phyloP scores from a whole-genome alignment of 2,329 filamentous ascomycete genomes.

The Akanthomyces lecanii region DNA sequence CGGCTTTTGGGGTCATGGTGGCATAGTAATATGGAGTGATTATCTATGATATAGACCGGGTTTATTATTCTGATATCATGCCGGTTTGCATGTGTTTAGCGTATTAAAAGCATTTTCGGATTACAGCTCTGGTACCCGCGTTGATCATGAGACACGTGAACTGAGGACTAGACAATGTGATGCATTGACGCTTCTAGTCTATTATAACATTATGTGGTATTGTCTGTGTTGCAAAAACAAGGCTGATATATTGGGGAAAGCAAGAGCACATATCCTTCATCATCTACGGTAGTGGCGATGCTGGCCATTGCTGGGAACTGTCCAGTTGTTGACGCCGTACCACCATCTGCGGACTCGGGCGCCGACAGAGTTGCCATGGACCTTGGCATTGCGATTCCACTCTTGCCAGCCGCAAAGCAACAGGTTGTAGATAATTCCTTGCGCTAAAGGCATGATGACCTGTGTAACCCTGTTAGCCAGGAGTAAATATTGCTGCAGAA shows the following conservation, averaged over 20 bases:
- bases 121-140: neutral
- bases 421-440: conserved; percentile 87
- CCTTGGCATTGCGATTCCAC: conserved; percentile 76
- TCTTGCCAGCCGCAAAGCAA: conserved; percentile 81
- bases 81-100: neutral
- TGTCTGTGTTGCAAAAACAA: neutral
- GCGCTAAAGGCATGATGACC: conserved; percentile 80
- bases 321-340: conserved; percentile 93
- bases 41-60: neutral
- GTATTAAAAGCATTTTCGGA: neutral
- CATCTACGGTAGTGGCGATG: conserved; percentile 11
- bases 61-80: neutral
- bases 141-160: too few species aligned
- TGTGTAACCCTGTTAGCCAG: conserved; percentile 32
- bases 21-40: neutral
- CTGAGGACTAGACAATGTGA: too few species aligned
- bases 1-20: neutral
- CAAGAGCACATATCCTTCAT: neutral
- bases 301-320: conserved; percentile 42
- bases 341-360: conserved; percentile 84
- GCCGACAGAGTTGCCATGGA: conserved; percentile 73
- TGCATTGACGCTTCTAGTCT: neutral
- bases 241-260: neutral
- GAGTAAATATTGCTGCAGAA: neutral
- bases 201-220: neutral